Evolutionary conservation across 257 asterid species (phyloP), one percentile per base, ranked within the genome.

Genomic region (Solanum pimpinellifolium): DNA sequence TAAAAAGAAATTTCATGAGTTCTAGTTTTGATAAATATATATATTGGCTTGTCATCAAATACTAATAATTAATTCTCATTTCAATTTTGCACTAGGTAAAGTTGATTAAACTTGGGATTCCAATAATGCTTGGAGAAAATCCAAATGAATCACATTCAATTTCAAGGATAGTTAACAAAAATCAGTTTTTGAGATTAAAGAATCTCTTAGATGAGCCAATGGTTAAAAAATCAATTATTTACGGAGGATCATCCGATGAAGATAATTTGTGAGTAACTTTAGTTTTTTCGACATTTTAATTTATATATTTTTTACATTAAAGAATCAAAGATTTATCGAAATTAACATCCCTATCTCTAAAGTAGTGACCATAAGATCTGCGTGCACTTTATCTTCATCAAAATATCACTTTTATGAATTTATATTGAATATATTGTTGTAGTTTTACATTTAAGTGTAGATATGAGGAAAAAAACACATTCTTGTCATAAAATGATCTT

Each of bases 241-340:
- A 92, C 83, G 99, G 98, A 14, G 98, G 99, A 37, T 90, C 90
- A 12, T 74, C 89, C 3, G 94, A 95, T 72, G 95, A 93, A 91
- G 91, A 94, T 15, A 90, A 90, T 70, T 83, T 95, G 98, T 95
- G 88, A 92, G 96, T 84, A 82, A 49, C 42, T 74, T 59, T 52
- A 52, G 16, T 52, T 52, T 52, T 83, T 13, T 39, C 1, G 3
- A 20, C 23, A 35, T 60, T 74, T 74, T 74, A 6, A 74, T 37
- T 74, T 68, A 14, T 29, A 29, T 62, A 59, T 13, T 21, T 56
- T 56, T 20, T 56, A 56, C 65, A 1, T 0, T 52, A 2, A 52
- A 52, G 9, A 52, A 18, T 18, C 2, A 0, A 56, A n/a, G 65
- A 1, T 56, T 18, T 18, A 56, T 56, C 2, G n/a, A 4, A 20